phyloP scores from a whole-genome alignment of 306 rosid species.

The Cicer yamashitae region DNA sequence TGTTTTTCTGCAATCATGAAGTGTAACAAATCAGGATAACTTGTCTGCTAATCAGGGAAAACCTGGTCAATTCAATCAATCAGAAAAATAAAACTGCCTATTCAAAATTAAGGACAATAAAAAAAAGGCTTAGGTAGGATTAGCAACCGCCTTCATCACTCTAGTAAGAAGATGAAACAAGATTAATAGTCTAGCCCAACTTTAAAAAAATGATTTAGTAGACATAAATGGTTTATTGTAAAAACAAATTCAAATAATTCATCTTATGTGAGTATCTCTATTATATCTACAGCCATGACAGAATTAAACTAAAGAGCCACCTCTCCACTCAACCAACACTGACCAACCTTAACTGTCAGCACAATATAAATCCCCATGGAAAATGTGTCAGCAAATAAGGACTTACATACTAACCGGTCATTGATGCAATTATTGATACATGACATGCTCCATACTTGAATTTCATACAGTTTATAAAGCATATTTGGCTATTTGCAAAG shows the following conservation, averaged over 20 bases:
- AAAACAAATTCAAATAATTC: not conserved
- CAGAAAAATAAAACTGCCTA: conserved; percentile 21
- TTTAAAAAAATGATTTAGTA: not conserved
- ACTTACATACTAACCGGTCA: not conserved
- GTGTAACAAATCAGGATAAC: conserved; percentile 36
- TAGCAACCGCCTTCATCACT: conserved; percentile 31
- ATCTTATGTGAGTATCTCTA: conserved; percentile 3
- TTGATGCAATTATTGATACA: conserved; percentile 1
- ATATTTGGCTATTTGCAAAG: not conserved
- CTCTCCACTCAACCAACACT: conserved; percentile 2
- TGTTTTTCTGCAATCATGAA: conserved; percentile 79
- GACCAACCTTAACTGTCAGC: conserved; percentile 6
- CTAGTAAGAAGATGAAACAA: conserved; percentile 23
- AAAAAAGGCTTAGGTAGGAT: conserved; percentile 8
- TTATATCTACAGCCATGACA: not conserved
- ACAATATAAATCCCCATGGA: conserved; percentile 8
- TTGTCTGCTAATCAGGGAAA: conserved; percentile 4
- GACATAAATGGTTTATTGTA: conserved; percentile 11
- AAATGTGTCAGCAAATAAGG: not conserved
- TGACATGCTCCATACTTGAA: conserved; percentile 26
- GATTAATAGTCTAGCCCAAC: conserved; percentile 28
- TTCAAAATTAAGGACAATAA: conserved; percentile 20
- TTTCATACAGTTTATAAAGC: conserved; percentile 21
- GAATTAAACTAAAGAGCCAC: conserved; percentile 33
- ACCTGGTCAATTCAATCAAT: conserved; percentile 27